phyloP scores from a whole-genome alignment of 176 grass and related monocot species.

The Panicum miliaceum region DNA sequence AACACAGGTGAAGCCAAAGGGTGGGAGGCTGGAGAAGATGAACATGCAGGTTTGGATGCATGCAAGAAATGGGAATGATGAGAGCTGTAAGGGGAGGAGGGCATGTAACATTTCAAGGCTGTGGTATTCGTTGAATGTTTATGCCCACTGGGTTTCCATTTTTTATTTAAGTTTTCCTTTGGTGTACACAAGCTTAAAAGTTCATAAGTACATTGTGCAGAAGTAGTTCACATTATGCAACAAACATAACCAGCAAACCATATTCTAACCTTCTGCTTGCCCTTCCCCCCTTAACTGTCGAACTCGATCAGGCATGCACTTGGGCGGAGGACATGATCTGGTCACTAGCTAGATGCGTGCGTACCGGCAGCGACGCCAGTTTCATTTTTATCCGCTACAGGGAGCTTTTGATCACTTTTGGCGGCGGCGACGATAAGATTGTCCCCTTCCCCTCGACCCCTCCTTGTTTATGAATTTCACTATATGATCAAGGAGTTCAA shows the following conservation, averaged over 20 bases:
- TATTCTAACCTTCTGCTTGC: too few species aligned
- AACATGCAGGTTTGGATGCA: not conserved
- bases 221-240: not conserved
- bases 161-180: constrained; percentile 11
- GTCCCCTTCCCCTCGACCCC: not conserved
- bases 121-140: constrained; percentile 4
- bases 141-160: constrained; percentile 17
- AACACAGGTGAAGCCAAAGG: not conserved
- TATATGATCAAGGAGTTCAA: not conserved
- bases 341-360: too few species aligned
- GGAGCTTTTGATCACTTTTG: not conserved
- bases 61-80: not conserved
- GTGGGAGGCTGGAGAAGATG: not conserved
- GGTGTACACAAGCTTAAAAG: not conserved
- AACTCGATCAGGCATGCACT: too few species aligned
- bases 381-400: not conserved
- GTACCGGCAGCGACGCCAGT: too few species aligned
- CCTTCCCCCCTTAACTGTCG: too few species aligned
- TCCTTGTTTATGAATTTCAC: constrained; percentile 23
- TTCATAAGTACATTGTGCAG: not conserved
- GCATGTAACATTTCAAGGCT: constrained; percentile 18
- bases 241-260: not conserved
- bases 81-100: not conserved
- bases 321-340: too few species aligned
- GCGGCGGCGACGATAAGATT: not conserved